Conservation (phyloP, 2,329 filamentous ascomycete species). For the Cytospora leucostoma region DNA sequence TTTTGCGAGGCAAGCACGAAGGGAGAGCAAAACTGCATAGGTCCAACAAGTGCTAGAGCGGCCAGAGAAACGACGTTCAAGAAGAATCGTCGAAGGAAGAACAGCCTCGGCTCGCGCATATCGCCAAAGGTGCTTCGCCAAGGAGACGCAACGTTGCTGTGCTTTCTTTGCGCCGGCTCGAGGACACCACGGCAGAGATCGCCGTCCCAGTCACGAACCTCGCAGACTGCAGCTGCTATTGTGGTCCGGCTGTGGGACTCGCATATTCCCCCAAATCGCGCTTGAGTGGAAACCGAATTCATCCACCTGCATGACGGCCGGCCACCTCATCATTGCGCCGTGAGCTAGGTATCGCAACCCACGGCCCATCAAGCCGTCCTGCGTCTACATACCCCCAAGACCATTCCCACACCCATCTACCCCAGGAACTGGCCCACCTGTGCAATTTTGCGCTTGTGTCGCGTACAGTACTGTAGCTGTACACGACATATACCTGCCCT, state of each 20-base stretch:
- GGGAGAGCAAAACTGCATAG: slow-evolving; percentile 15
- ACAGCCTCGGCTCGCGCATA: slow-evolving; percentile 23
- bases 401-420: slow-evolving; percentile 37
- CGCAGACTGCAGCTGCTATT: slow-evolving; percentile 26
- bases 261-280: slow-evolving; percentile 34
- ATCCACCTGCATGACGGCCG: slow-evolving; percentile 49
- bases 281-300: slow-evolving; percentile 41
- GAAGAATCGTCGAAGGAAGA: slow-evolving; percentile 3
- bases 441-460: slow-evolving; percentile 36
- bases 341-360: slow-evolving; percentile 41
- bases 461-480: slow-evolving; percentile 35
- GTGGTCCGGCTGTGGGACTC: slow-evolving; percentile 30
- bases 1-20: slow-evolving; percentile 23
- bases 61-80: slow-evolving; percentile 7
- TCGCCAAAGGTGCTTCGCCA: slow-evolving; percentile 7
- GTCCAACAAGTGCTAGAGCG: slow-evolving; percentile 18
- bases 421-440: slow-evolving; percentile 33
- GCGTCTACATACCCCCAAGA: slow-evolving; percentile 15
- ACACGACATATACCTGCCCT: slow-evolving; percentile 34
- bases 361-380: slow-evolving; percentile 37
- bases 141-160: slow-evolving; percentile 14
- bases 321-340: slow-evolving; percentile 49
- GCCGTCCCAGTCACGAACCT: slow-evolving; percentile 23
- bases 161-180: slow-evolving; percentile 19
- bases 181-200: slow-evolving; percentile 20